A percentile compares a stretch with the other conserved stretches of the same genome.
These are phyloP conservation scores for Stereum hirsutum DNA, from an alignment of 1,284 basidiomycete genomes.

Conservation along the genomic window DNA sequence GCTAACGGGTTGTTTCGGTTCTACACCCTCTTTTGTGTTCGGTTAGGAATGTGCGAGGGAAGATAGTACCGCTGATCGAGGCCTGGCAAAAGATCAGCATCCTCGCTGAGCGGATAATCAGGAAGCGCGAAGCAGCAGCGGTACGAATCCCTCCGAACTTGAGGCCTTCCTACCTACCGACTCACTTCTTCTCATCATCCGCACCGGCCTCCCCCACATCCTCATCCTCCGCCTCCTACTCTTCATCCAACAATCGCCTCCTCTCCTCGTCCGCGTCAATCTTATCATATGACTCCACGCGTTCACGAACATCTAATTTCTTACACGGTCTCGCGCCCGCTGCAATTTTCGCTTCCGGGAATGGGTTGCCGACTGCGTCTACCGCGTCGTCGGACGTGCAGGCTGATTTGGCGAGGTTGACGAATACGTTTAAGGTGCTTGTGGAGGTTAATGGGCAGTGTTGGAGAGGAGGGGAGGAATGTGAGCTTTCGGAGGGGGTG, in stretches of 20 bases:
- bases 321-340: too few relatives aligned
- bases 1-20: too few relatives aligned
- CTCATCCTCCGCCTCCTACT: constrained; percentile 20
- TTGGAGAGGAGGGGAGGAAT: constrained; percentile 74
- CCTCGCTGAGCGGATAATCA: constrained; percentile 77
- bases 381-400: constrained; percentile 30
- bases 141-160: constrained; percentile 66
- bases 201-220: constrained; percentile 35
- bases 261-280: constrained; percentile 12
- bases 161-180: constrained; percentile 48
- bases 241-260: constrained; percentile 17
- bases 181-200: too few relatives aligned
- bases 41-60: constrained; percentile 57
- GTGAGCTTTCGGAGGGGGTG: constrained; percentile 78
- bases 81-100: constrained; percentile 87
- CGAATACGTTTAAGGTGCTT: constrained; percentile 73
- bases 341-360: too few relatives aligned
- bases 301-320: too few relatives aligned
- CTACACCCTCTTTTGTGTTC: constrained; percentile 5
- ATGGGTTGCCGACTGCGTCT: too few relatives aligned
- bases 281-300: constrained; percentile 9
- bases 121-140: constrained; percentile 80
- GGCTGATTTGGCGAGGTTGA: constrained; percentile 76
- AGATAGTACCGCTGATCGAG: constrained; percentile 70
- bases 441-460: constrained; percentile 69